Evolutionary conservation across 1,284 basidiomycete species (phyloP).

Genomic region (Stereum hirsutum): DNA sequence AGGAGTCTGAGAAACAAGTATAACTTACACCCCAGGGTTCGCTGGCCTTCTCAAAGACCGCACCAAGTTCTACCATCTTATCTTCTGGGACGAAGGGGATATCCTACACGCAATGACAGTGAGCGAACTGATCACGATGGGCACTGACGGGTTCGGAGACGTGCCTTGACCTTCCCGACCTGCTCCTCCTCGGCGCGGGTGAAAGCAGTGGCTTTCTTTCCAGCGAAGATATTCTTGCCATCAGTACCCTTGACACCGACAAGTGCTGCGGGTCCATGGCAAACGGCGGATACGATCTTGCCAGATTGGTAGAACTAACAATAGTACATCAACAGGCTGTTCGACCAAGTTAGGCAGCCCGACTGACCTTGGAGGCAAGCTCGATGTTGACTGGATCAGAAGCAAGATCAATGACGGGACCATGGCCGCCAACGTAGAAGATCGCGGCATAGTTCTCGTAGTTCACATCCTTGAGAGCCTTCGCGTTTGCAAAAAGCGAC

Average conservation of each 20-base stretch:
- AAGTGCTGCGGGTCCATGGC: slow-evolving; percentile 65
- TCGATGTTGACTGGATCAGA: slow-evolving; percentile 46
- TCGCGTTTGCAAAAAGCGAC: slow-evolving; percentile 48
- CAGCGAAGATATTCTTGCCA: slow-evolving; percentile 58
- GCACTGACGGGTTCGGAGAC: neutral
- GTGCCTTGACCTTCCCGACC: slow-evolving; percentile 30
- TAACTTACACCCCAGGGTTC: slow-evolving; percentile 48
- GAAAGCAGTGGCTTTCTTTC: slow-evolving; percentile 55
- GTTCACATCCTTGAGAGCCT: slow-evolving; percentile 53
- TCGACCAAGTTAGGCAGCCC: neutral
- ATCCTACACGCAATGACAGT: slow-evolving; percentile 15
- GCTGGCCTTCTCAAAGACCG: slow-evolving; percentile 46
- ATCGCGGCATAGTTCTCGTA: slow-evolving; percentile 59
- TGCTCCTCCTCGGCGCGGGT: slow-evolving; percentile 63
- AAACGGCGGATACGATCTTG: slow-evolving; percentile 63
- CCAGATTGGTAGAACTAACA: slow-evolving; percentile 47
- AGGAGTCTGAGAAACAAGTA: too few species aligned
- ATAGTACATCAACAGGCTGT: neutral
- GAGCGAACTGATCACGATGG: neutral
- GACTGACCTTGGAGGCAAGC: slow-evolving; percentile 44
- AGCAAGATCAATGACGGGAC: slow-evolving; percentile 63
- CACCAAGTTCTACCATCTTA: slow-evolving; percentile 53
- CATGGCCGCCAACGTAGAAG: slow-evolving; percentile 75
- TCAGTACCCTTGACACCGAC: slow-evolving; percentile 42
- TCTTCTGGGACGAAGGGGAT: slow-evolving; percentile 69